phyloP scores from a whole-genome alignment of 2,329 filamentous ascomycete species.

The Monilinia aucupariae region DNA sequence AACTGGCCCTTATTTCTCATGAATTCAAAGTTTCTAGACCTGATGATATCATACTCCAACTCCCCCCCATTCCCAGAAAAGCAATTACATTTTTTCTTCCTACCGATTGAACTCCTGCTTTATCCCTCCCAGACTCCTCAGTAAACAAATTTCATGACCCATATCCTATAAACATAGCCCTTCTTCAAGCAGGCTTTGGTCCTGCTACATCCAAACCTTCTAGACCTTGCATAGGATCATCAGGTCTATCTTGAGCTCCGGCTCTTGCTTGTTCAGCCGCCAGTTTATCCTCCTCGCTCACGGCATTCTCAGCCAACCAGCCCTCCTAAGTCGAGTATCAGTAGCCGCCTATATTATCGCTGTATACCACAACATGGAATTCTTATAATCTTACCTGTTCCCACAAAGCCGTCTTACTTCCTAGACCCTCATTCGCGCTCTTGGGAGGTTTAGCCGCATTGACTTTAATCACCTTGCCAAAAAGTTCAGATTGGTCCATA shows the following conservation, averaged over 20 bases:
- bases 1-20: conserved; percentile 23
- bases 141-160: conserved; percentile 18
- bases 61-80: neutral
- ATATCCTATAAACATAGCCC: neutral
- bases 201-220: conserved; percentile 92
- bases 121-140: conserved; percentile 23
- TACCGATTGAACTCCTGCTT: conserved; percentile 17
- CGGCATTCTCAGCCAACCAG: conserved; percentile 84
- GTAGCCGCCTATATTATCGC: neutral
- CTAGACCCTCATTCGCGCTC: conserved; percentile 77
- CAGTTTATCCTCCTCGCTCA: conserved; percentile 70
- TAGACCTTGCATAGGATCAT: conserved; percentile 92
- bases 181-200: conserved; percentile 65
- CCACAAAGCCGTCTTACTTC: conserved; percentile 93
- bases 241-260: conserved; percentile 49
- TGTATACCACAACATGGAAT: neutral
- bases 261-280: conserved; percentile 51
- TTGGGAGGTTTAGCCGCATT: conserved; percentile 89
- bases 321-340: conserved; percentile 61
- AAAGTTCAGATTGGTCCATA: conserved; percentile 96
- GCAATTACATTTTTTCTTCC: neutral
- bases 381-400: conserved; percentile 66
- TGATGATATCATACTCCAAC: conserved; percentile 4
- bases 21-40: conserved; percentile 20
- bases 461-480: conserved; percentile 86